Percentiles rank a stretch among this genome's conserved stretches.
Evolutionary conservation across 1,284 basidiomycete genomes (phyloP).

Genomic region (Quambalaria eucalypti): DNA sequence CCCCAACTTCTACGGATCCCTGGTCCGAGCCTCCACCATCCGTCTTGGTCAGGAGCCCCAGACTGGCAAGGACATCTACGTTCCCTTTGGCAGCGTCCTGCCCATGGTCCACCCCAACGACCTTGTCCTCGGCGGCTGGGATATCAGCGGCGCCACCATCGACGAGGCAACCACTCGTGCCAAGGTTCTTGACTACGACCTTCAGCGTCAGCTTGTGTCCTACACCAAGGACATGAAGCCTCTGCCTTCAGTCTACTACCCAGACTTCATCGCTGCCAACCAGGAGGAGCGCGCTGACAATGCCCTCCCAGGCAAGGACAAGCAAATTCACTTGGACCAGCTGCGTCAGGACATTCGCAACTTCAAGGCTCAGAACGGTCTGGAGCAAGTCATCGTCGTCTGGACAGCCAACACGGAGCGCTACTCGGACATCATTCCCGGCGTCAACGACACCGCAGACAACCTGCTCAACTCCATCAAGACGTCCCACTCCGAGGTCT

Average conservation of each 20-base stretch:
- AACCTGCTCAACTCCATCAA: conserved; percentile 76
- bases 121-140: conserved; percentile 93
- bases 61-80: conserved; percentile 82
- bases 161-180: conserved; percentile 90
- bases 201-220: conserved; percentile 87
- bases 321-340: conserved; percentile 82
- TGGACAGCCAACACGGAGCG: conserved; percentile 99
- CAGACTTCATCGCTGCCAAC: conserved; percentile 75
- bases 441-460: conserved; percentile 90
- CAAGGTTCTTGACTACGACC: conserved; percentile 88
- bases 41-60: conserved; percentile 74
- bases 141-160: conserved; percentile 75
- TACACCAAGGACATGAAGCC: conserved; percentile 75
- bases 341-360: conserved; percentile 84
- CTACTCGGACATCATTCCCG: conserved; percentile 86
- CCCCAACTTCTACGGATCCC: conserved; percentile 70
- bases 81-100: conserved; percentile 84
- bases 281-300: conserved; percentile 94
- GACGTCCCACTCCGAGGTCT: conserved; percentile 77
- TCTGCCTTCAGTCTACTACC: conserved; percentile 78
- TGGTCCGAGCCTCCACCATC: conserved; percentile 88
- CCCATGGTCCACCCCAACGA: conserved; percentile 99
- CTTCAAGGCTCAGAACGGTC: conserved; percentile 74
- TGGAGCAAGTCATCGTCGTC: conserved; percentile 77
- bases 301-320: conserved; percentile 71